phyloP scores from a whole-genome alignment of 495 filamentous ascomycete genomes.

The Achaetomiella virescens region DNA sequence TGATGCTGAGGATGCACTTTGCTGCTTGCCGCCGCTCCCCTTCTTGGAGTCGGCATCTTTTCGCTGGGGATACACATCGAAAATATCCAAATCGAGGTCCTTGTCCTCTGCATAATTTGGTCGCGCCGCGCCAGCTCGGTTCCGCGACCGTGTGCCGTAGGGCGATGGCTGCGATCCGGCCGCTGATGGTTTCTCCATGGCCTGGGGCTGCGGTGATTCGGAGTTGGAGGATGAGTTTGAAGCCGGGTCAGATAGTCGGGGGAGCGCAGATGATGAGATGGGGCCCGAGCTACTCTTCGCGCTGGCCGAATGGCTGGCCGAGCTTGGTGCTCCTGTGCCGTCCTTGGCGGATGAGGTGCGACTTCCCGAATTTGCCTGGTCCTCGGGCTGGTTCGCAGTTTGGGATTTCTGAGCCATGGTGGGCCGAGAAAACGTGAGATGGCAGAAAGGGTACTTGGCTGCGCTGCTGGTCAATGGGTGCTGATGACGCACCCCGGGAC shows the following conservation, averaged over 20 bases:
- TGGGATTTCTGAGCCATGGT: constrained; percentile 32
- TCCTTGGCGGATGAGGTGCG: constrained; percentile 27
- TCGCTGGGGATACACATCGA: constrained; percentile 44
- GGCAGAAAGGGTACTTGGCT: neutral
- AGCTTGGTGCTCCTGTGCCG: constrained; percentile 20
- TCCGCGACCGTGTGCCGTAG: constrained; percentile 94
- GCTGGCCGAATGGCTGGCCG: constrained; percentile 18
- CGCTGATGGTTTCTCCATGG: constrained; percentile 40
- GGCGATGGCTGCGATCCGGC: constrained; percentile 50
- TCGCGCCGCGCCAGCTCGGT: constrained; percentile 71
- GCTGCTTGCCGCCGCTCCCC: constrained; percentile 32
- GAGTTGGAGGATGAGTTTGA: constrained; percentile 12
- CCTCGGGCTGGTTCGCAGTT: constrained; percentile 26
- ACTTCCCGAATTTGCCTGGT: constrained; percentile 22
- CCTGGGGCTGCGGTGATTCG: constrained; percentile 7
- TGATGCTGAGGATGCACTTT: constrained; percentile 16
- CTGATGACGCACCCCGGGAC: constrained; percentile 2
- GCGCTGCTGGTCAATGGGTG: constrained; percentile 11
- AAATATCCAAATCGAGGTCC: constrained; percentile 80
- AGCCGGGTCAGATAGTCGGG: constrained; percentile 27
- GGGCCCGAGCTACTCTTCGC: constrained; percentile 13
- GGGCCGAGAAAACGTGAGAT: constrained; percentile 4
- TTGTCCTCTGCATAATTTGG: constrained; percentile 96
- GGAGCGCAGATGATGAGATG: constrained; percentile 16
- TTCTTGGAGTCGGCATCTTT: constrained; percentile 46